phyloP scores from a whole-genome alignment of 2,329 filamentous ascomycete genomes.

The Aureobasidium mangrovei region DNA sequence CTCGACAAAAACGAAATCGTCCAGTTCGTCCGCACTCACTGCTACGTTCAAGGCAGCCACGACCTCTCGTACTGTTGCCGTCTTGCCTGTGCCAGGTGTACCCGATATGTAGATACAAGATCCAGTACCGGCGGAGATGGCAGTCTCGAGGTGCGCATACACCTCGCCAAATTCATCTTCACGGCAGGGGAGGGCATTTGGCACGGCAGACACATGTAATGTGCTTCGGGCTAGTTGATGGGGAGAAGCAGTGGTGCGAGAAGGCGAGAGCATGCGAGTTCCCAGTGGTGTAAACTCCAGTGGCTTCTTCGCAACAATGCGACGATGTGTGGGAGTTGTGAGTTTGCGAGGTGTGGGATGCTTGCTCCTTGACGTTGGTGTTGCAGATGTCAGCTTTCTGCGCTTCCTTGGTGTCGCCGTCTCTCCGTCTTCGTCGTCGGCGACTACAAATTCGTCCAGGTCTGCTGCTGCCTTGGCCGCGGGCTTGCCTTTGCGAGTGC shows the following conservation, averaged over 20 bases:
- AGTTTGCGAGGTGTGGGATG: slow-evolving; percentile 45
- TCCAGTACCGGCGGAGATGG: slow-evolving; percentile 86
- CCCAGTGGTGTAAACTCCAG: slow-evolving; percentile 94
- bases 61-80: slow-evolving; percentile 91
- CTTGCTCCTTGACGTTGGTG: slow-evolving; percentile 38
- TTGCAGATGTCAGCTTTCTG: slow-evolving; percentile 38
- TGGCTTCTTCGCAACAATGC: slow-evolving; percentile 71
- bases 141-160: slow-evolving; percentile 86
- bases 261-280: slow-evolving; percentile 71
- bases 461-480: slow-evolving; percentile 26
- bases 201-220: slow-evolving; percentile 89
- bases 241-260: slow-evolving; percentile 68
- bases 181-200: slow-evolving; percentile 78
- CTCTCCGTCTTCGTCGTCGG: slow-evolving; percentile 31
- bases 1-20: slow-evolving; percentile 98
- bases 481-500: slow-evolving; percentile 48
- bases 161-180: slow-evolving; percentile 87
- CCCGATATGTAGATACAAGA: slow-evolving; percentile 98
- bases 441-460: slow-evolving; percentile 36
- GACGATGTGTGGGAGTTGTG: slow-evolving; percentile 56
- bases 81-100: slow-evolving; percentile 96
- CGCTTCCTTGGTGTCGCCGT: slow-evolving; percentile 40
- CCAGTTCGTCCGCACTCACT: slow-evolving; percentile 80
- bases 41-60: slow-evolving; percentile 81
- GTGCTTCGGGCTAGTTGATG: slow-evolving; percentile 84